phyloP scores from a whole-genome alignment of 2,329 filamentous ascomycete species.

The Epicoccum sorghinum region DNA sequence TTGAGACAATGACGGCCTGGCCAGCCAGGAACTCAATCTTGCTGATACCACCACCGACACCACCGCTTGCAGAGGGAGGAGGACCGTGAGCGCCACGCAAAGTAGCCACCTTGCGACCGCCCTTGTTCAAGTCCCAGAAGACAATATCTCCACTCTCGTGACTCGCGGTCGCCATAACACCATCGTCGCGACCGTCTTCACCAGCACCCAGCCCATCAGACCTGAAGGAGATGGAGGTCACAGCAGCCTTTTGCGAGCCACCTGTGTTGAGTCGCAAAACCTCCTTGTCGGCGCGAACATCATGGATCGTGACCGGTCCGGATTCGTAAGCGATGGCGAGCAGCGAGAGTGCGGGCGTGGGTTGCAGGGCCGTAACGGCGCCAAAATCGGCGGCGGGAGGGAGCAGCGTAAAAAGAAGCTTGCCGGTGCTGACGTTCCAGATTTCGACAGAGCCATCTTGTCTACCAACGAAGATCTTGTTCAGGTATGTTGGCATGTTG shows the following conservation, averaged over 20 bases:
- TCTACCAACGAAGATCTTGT: slow-evolving; percentile 91
- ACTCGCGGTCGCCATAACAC: slow-evolving; percentile 93
- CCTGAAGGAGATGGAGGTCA: slow-evolving; percentile 87
- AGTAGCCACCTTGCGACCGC: slow-evolving; percentile 83
- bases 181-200: slow-evolving; percentile 79
- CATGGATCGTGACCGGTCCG: slow-evolving; percentile 79
- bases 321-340: slow-evolving; percentile 86
- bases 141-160: slow-evolving; percentile 83
- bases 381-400: slow-evolving; percentile 75
- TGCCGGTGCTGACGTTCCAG: slow-evolving; percentile 93
- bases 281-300: slow-evolving; percentile 78
- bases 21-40: slow-evolving; percentile 88
- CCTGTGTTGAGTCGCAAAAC: slow-evolving; percentile 73
- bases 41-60: slow-evolving; percentile 76
- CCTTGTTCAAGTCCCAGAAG: slow-evolving; percentile 93
- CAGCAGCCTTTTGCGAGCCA: slow-evolving; percentile 63
- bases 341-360: slow-evolving; percentile 81
- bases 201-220: slow-evolving; percentile 89
- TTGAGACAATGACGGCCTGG: slow-evolving; percentile 88
- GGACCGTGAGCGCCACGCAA: slow-evolving; percentile 88
- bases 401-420: slow-evolving; percentile 87
- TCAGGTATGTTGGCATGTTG: slow-evolving; percentile 92
- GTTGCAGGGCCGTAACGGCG: slow-evolving; percentile 83
- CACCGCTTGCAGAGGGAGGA: slow-evolving; percentile 61
- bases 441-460: slow-evolving; percentile 91